Conservation (phyloP, 2,329 filamentous ascomycete species). For the Fusarium sp. region DNA sequence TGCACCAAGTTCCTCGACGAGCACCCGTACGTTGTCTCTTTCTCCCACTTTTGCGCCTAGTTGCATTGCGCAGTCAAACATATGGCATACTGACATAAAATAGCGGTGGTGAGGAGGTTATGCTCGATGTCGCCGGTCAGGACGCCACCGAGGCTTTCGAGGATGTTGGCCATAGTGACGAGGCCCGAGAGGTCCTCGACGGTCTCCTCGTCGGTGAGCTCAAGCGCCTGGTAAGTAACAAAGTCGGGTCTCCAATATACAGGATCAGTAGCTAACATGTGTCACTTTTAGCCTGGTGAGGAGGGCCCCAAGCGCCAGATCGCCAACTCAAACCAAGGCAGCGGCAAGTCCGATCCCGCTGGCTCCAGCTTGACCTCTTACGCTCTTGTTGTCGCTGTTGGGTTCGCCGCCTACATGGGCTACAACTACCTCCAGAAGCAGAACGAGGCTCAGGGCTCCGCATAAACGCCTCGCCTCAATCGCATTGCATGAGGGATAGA, state of each 20-base stretch:
- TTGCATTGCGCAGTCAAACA: slow-evolving; percentile 4
- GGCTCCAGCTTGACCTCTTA: slow-evolving; percentile 84
- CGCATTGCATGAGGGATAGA: slow-evolving; percentile 23
- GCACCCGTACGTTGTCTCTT: slow-evolving; percentile 77
- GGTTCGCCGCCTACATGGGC: slow-evolving; percentile 78
- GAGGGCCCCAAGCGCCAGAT: slow-evolving; percentile 71
- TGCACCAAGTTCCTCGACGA: slow-evolving; percentile 91
- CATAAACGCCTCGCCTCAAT: slow-evolving; percentile 45
- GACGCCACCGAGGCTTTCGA: slow-evolving; percentile 98
- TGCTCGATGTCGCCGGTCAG: slow-evolving; percentile 95
- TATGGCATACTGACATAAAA: slow-evolving; percentile 31
- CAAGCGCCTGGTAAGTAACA: slow-evolving; percentile 78
- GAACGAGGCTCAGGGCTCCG: slow-evolving; percentile 51
- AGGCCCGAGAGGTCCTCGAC: slow-evolving; percentile 93
- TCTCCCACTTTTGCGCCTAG: slow-evolving; percentile 4
- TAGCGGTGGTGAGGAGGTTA: slow-evolving; percentile 97
- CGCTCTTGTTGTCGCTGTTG: slow-evolving; percentile 82
- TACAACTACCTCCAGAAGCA: slow-evolving; percentile 85
- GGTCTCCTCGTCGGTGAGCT: slow-evolving; percentile 79
- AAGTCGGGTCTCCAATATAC: not conserved
- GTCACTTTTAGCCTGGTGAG: slow-evolving; percentile 74
- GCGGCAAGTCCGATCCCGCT: slow-evolving; percentile 59
- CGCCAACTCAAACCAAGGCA: slow-evolving; percentile 62
- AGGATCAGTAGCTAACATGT: slow-evolving; percentile 41
- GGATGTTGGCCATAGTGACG: slow-evolving; percentile 98